These are phyloP conservation scores for Yarrowia divulgata DNA, from an alignment of 805 yeast genomes.

Conservation along the genomic window DNA sequence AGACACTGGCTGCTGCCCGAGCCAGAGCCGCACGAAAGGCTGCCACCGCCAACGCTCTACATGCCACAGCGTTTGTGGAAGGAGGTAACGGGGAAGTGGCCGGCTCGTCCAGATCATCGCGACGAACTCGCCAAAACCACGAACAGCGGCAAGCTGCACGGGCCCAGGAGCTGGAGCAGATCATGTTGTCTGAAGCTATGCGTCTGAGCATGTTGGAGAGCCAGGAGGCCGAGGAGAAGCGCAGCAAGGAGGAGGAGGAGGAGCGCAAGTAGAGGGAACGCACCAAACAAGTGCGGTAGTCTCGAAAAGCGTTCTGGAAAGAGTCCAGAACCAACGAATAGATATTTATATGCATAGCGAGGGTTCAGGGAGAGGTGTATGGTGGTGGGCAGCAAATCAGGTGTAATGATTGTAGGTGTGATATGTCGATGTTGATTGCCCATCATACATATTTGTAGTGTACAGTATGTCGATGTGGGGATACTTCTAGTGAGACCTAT, in stretches of 20 bases:
- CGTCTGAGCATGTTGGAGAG: slow-evolving; percentile 52
- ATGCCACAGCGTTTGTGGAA: slow-evolving; percentile 79
- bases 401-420: too few relatives aligned
- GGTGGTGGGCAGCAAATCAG: too few relatives aligned
- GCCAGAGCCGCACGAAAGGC: slow-evolving; percentile 81
- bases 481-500: too few relatives aligned
- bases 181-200: slow-evolving; percentile 86
- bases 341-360: slow-evolving; percentile 35
- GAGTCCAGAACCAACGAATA: slow-evolving; percentile 7
- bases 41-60: slow-evolving; percentile 94
- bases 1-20: slow-evolving; percentile 72
- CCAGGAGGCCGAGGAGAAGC: slow-evolving; percentile 26
- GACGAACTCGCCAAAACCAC: slow-evolving; percentile 40
- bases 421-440: too few relatives aligned
- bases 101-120: slow-evolving; percentile 44
- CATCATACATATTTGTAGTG: too few relatives aligned
- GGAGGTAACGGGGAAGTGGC: slow-evolving; percentile 42
- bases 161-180: slow-evolving; percentile 63
- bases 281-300: background rate
- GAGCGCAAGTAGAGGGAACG: background rate
- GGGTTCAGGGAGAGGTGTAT: background rate
- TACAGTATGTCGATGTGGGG: too few relatives aligned
- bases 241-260: slow-evolving; percentile 1
- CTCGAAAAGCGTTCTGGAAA: background rate
- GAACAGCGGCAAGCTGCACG: slow-evolving; percentile 44